A percentile compares a stretch with the other conserved stretches of the same genome.
These are phyloP conservation scores for Schwanniomyces sp. DNA, from an alignment of 805 yeast genomes.

Conservation along the genomic window DNA sequence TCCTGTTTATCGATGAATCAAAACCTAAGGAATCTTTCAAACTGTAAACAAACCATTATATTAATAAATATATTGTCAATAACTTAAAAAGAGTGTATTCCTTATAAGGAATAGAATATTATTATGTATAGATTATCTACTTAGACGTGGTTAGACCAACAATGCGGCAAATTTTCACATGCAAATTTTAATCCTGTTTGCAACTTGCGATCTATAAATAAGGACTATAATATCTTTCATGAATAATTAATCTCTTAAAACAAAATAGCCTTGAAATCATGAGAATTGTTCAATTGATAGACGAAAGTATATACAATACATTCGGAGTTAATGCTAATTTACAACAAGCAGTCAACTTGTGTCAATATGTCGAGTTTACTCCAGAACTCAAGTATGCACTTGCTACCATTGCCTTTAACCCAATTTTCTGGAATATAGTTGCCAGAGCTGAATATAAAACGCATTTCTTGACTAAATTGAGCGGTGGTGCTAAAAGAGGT, in stretches of 20 bases:
- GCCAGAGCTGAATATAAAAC: constrained; percentile 86
- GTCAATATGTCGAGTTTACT: constrained; percentile 19
- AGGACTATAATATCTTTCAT: neutral
- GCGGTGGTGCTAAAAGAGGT: constrained; percentile 68
- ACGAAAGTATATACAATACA: neutral
- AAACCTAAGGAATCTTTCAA: neutral
- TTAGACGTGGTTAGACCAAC: neutral
- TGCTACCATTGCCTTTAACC: constrained; percentile 81
- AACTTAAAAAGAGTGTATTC: too few relatives aligned
- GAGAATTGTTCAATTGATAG: neutral
- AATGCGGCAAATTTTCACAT: neutral
- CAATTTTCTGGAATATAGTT: constrained; percentile 91
- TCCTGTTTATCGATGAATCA: neutral
- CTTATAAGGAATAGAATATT: too few relatives aligned
- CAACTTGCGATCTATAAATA: neutral
- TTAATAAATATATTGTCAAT: too few relatives aligned
- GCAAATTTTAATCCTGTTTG: neutral
- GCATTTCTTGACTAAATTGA: constrained; percentile 69
- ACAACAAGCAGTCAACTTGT: neutral
- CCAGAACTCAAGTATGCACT: constrained; percentile 41
- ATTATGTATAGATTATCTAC: too few relatives aligned
- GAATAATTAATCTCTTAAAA: neutral
- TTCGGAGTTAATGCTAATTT: neutral
- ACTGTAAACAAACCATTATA: neutral
- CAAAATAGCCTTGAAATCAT: neutral